phyloP scores from a whole-genome alignment of 202 grass and related monocot genomes.

The Musa balbisiana region DNA sequence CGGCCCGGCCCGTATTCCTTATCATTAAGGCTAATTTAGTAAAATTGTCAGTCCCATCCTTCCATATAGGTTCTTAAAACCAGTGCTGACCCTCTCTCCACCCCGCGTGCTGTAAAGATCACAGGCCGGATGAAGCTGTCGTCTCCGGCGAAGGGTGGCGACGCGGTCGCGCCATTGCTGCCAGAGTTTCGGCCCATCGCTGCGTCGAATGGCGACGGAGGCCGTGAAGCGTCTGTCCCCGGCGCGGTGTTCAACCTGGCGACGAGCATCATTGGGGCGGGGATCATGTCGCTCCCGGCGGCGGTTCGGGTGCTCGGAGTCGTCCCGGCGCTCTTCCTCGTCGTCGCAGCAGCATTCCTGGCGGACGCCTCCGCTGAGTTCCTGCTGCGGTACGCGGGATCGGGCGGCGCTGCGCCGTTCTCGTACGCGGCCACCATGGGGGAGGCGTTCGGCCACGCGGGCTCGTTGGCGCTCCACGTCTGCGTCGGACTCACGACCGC shows the following conservation, averaged over 20 bases:
- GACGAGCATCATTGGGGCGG: conserved; percentile 76
- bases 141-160: conserved; percentile 9
- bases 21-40: neutral
- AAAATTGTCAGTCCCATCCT: neutral
- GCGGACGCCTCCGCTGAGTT: conserved; percentile 57
- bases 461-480: conserved; percentile 47
- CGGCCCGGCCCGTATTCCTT: too few relatives aligned
- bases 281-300: conserved; percentile 94
- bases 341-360: conserved; percentile 41
- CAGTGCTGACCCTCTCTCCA: too few relatives aligned
- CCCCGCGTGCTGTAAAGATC: neutral
- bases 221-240: conserved; percentile 33
- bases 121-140: conserved; percentile 2
- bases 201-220: neutral
- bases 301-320: conserved; percentile 82
- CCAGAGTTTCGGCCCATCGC: conserved; percentile 21
- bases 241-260: conserved; percentile 87
- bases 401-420: conserved; percentile 13
- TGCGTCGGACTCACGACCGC: conserved; percentile 52
- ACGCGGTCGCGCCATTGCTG: conserved; percentile 37
- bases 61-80: neutral
- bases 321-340: conserved; percentile 38
- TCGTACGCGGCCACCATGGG: conserved; percentile 71
- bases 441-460: conserved; percentile 52
- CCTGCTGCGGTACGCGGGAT: conserved; percentile 59